Conservation (phyloP, 148 eudicot species). For the Vaccinium macrocarpon region DNA sequence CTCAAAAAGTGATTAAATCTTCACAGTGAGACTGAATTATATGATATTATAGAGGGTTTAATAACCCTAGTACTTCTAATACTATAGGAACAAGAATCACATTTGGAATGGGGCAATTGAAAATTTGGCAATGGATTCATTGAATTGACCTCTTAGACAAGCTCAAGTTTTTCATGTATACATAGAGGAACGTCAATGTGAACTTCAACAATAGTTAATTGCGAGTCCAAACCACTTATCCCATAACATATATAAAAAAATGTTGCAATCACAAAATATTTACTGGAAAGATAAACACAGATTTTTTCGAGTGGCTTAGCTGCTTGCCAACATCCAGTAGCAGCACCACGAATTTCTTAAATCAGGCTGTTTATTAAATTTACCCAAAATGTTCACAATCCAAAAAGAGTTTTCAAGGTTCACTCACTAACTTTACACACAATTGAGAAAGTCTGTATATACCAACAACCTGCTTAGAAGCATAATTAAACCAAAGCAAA, state of each 20-base stretch:
- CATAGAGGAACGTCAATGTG: neutral
- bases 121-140: too few species aligned
- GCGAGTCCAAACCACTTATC: too few species aligned
- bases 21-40: neutral
- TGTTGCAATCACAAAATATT: too few species aligned
- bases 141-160: too few species aligned
- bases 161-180: neutral
- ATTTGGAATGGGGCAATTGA: too few species aligned
- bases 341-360: neutral
- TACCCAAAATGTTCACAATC: neutral
- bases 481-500: neutral
- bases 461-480: neutral
- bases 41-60: neutral
- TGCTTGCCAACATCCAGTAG: neutral
- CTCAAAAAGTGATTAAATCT: slow-evolving; percentile 18
- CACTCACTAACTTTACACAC: neutral
- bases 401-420: neutral
- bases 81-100: neutral
- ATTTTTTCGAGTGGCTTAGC: neutral
- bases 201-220: neutral
- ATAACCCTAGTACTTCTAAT: neutral
- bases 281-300: too few species aligned
- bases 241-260: too few species aligned
- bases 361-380: neutral
- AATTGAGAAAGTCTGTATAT: neutral